Conservation (phyloP, 2,329 filamentous ascomycete species). For the Aspergillus phoenicis region DNA sequence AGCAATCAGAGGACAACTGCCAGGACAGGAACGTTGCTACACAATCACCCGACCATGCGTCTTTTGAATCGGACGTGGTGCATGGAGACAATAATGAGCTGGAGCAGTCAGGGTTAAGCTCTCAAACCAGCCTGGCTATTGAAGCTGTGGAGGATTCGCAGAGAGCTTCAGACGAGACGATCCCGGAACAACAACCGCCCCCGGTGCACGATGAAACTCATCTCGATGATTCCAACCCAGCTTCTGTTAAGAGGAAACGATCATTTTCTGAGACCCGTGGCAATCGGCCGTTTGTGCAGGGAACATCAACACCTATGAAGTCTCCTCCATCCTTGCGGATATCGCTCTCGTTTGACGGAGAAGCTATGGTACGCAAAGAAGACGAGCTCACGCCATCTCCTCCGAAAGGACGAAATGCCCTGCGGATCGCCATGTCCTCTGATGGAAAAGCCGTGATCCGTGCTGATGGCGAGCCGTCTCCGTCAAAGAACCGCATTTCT, state of each 20-base stretch:
- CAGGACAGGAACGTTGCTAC: constrained; percentile 21
- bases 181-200: constrained; percentile 17
- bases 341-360: constrained; percentile 46
- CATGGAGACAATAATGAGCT: constrained; percentile 33
- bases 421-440: constrained; percentile 79
- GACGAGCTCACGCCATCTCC: constrained; percentile 45
- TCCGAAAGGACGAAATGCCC: constrained; percentile 49
- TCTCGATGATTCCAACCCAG: constrained; percentile 24
- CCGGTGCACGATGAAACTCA: constrained; percentile 16
- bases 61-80: constrained; percentile 21
- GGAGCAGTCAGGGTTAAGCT: constrained; percentile 29
- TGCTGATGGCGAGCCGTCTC: constrained; percentile 69
- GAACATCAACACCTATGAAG: constrained; percentile 23
- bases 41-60: constrained; percentile 26
- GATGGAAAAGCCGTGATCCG: constrained; percentile 91
- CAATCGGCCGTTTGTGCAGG: constrained; percentile 15
- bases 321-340: constrained; percentile 44
- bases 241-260: constrained; percentile 38
- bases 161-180: constrained; percentile 24
- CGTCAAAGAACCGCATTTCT: constrained; percentile 56
- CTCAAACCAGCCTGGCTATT: constrained; percentile 36
- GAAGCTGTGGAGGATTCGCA: constrained; percentile 30
- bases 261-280: constrained; percentile 34
- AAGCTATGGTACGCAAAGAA: constrained; percentile 42
- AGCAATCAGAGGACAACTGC: constrained; percentile 29